These are phyloP conservation scores for Rubia balearica DNA, from an alignment of 305 asterid genomes.

Conservation along the genomic window DNA sequence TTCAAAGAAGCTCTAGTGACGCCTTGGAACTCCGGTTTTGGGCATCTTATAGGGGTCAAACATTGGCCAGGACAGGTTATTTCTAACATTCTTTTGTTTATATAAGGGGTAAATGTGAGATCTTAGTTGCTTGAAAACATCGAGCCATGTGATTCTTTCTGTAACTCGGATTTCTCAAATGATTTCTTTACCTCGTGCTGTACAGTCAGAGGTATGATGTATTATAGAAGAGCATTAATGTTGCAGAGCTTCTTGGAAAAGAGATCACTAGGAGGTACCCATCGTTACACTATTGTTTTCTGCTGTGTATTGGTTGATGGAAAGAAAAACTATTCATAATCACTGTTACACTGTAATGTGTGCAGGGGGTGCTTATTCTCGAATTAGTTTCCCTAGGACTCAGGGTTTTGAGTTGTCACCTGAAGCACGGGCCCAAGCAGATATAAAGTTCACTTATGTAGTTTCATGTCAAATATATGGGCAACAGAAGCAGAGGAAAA, in stretches of 20 bases:
- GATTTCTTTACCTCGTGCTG: constrained; percentile 20
- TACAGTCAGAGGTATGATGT: constrained; percentile 99
- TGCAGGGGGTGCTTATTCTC: constrained; percentile 51
- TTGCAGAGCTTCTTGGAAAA: constrained; percentile 86
- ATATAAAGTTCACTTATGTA: constrained; percentile 89
- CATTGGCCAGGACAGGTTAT: constrained; percentile 93
- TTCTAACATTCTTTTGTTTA: not conserved
- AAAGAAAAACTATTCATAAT: not conserved
- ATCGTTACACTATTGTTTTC: constrained; percentile 3
- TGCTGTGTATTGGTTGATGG: not conserved
- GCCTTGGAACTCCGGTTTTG: constrained; percentile 97
- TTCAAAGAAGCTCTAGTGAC: constrained; percentile 64
- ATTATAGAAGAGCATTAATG: constrained; percentile 96
- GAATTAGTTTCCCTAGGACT: constrained; percentile 40
- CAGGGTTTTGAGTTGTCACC: constrained; percentile 82
- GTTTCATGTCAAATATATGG: constrained; percentile 98
- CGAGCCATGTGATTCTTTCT: constrained; percentile 3
- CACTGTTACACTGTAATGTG: constrained; percentile 16
- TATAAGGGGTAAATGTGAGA: not conserved
- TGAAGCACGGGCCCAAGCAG: constrained; percentile 97
- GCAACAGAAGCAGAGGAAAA: constrained; percentile 90
- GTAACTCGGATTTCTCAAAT: constrained; percentile 1
- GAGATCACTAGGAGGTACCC: constrained; percentile 72
- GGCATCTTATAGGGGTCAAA: constrained; percentile 99
- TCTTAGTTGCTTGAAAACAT: not conserved